Evolutionary conservation across 139 green algal species (phyloP), one percentile per base, ranked within the genome.

Genomic region (Medakamo hakoo): DNA sequence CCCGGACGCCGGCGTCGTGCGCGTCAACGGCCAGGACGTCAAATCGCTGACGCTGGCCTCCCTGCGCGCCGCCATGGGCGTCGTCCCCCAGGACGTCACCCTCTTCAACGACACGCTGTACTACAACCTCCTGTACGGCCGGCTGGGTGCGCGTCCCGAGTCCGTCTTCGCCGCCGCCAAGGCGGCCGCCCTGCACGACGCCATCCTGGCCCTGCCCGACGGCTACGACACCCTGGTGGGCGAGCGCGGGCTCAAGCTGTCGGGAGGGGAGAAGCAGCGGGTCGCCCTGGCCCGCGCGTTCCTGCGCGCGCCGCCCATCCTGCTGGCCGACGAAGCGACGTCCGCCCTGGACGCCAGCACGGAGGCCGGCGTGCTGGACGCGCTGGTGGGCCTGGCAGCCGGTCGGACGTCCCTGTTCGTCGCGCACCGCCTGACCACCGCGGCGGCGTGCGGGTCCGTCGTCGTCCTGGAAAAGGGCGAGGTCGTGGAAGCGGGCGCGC

Each of bases 61-160:
- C 4, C 71, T 88, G 60, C 67, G 81, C 2, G 26, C 24, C 0
- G 63, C 70, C 5, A 76, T 91, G 60, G 30, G 86, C 70, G 72
- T 78, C 16, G 59, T 77, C 27, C 71, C 65, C 9, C 87, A 95
- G 75, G 88, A 96, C 77, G 81, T 93, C 75, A 82, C 94, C 30
- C 78, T 98, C 5, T 98, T 98, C 83, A 97, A 97, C 68, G 90
- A 97, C 62, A 92, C 77, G 40, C 90, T 98, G 31, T 79, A 77
- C 30, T 88, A 95, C 75, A 94, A 96, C 75, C 94, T 94, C 60
- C 59, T 75, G 32, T 94, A 94, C 60, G 88, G 87, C 20, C 71
- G 80, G 20, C 70, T 86, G 58, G 57, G 60, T 0, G 90, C 90
- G 3, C 9, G 9, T 9, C 16, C 40, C 9, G 68, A 63, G 27